Evolutionary conservation across 345 rosid genomes (phyloP).

Genomic region (Diplotaxis tenuifolia): DNA sequence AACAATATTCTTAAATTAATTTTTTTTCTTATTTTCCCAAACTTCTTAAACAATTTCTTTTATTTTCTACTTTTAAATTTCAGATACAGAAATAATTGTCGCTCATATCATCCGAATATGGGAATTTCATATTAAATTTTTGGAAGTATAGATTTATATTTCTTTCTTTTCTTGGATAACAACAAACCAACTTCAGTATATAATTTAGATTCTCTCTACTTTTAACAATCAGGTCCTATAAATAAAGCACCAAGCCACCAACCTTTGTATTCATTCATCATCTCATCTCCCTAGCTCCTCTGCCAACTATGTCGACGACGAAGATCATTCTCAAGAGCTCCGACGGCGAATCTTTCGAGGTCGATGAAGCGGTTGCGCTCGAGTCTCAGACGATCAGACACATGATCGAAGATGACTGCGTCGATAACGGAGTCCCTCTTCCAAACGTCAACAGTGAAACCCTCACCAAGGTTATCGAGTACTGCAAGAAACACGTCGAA

Average conservation of each 20-base stretch:
- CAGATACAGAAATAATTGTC: background rate
- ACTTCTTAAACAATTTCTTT: background rate
- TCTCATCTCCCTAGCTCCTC: background rate
- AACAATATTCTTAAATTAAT: background rate
- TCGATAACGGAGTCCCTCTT: conserved; percentile 53
- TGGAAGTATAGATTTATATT: background rate
- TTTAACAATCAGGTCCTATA: background rate
- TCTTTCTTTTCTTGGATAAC: background rate
- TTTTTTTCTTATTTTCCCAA: background rate
- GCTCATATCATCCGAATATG: background rate
- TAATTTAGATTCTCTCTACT: background rate
- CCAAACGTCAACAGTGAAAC: conserved; percentile 65
- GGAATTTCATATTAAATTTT: background rate
- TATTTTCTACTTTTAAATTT: too few species aligned
- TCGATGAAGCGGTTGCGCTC: conserved; percentile 56
- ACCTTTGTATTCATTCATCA: background rate
- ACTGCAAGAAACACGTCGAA: conserved; percentile 70
- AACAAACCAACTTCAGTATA: background rate
- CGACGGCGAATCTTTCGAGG: conserved; percentile 62
- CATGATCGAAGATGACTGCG: conserved; percentile 63
- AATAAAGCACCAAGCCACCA: background rate
- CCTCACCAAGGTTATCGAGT: conserved; percentile 70
- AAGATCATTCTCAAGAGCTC: conserved; percentile 53
- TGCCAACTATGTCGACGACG: conserved; percentile 34
- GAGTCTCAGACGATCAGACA: conserved; percentile 67